Base-by-base conservation (phyloP, 192 early-diverging fungal genomes). In the Lobulomyces angularis region DNA sequence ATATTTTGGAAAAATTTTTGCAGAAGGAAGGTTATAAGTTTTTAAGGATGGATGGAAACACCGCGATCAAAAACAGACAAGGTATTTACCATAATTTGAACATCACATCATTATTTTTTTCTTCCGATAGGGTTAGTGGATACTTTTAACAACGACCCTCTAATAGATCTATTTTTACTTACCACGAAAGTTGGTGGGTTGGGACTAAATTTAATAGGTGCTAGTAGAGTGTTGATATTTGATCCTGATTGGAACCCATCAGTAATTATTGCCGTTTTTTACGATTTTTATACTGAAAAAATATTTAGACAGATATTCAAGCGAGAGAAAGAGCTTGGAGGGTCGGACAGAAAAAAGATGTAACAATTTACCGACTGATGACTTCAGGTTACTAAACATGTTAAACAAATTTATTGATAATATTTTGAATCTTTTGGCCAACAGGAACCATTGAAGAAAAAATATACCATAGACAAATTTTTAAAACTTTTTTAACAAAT, bases 131-230 rank as follows among this genome's bases (percentile, higher is more conserved):
- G 60, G 2, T 61, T 96, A 49, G 84, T 98, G 2, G 87, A 98
- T 58, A 74, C 81, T 48, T 98, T 81, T 65, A 98, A 87, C 54
- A 48, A 47, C 0, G 58, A 80, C 35, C 43, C 66, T 2, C 42
- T 52, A 4, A 73, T 93, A 3, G 89, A 78, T 58, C 62, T 96
- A 9, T 98, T 98, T 46, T 57, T 98, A 45, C 65, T 98, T n/a
- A 98, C 94, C 0, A 98, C 94, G 34, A 88, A 88, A 45, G 91
- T 96, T 0, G 94, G 94, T 14, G 94, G 94, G 1, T 62, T 98
- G 6, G 94, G 94, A 2, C 75, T 94, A 32, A 96, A 98, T 50
- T 61, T 98, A 39, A 94, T 86, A 0, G 89, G 90, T 0, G 94
- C 94, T 0, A 74, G 96, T 51, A 77, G 94, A 0, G 80, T 96